Evolutionary conservation across 495 filamentous ascomycete species (phyloP).

Genomic region (Pseudotulostoma volvatum): DNA sequence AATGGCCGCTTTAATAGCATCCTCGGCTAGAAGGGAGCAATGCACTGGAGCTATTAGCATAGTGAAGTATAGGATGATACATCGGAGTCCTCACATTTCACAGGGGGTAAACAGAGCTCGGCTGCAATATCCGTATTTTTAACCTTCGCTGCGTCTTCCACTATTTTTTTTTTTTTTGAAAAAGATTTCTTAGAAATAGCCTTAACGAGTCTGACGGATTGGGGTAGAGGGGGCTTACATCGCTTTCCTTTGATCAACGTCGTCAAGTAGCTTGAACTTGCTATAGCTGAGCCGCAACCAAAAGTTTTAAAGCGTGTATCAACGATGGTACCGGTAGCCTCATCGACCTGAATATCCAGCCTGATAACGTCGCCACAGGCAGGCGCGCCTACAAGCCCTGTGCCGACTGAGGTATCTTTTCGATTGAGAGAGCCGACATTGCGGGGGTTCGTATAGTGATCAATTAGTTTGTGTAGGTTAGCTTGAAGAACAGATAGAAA

Average conservation of each 20-base stretch:
- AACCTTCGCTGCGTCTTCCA: slow-evolving; percentile 80
- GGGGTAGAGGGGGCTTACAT: slow-evolving; percentile 6
- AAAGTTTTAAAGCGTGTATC: slow-evolving; percentile 99
- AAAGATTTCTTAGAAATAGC: no score
- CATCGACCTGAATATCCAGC: slow-evolving; percentile 93
- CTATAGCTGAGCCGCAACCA: slow-evolving; percentile 91
- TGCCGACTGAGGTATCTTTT: slow-evolving; percentile 76
- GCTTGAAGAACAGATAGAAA: slow-evolving; percentile 13
- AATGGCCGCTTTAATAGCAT: slow-evolving; percentile 99
- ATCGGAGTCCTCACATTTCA: slow-evolving; percentile 53
- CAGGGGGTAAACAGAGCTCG: slow-evolving; percentile 86
- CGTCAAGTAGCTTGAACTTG: slow-evolving; percentile 76
- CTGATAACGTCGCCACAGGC: slow-evolving; percentile 56
- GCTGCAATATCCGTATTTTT: slow-evolving; percentile 95
- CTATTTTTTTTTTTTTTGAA: not conserved
- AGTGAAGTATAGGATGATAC: not conserved
- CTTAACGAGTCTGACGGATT: no score
- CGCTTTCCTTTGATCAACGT: slow-evolving; percentile 91
- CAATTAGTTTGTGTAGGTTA: slow-evolving; percentile 44
- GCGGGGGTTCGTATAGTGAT: slow-evolving; percentile 85
- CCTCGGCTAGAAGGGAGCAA: slow-evolving; percentile 98
- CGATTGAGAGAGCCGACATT: slow-evolving; percentile 91
- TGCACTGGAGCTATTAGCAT: slow-evolving; percentile 42
- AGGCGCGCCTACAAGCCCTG: slow-evolving; percentile 91
- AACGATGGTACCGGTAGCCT: slow-evolving; percentile 69